Evolutionary conservation across 768 basidiomycete species (phyloP).

Genomic region (Auricularia heimuer): DNA sequence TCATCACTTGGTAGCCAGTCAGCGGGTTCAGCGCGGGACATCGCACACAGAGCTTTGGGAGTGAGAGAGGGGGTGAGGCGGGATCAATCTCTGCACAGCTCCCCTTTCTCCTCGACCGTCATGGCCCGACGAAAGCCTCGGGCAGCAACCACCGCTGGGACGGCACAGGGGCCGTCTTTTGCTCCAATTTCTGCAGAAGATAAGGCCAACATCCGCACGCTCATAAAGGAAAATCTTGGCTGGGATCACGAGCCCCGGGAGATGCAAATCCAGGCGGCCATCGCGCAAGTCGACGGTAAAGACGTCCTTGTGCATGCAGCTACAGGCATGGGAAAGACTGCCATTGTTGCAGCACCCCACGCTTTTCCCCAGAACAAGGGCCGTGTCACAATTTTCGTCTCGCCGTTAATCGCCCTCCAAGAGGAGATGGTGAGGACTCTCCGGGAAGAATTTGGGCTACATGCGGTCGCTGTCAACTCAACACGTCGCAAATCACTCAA

Average conservation of each 20-base stretch:
- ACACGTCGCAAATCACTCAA: conserved; percentile 20
- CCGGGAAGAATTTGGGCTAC: conserved; percentile 20
- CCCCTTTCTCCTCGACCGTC: too few relatives aligned
- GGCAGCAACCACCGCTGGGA: too few relatives aligned
- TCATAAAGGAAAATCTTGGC: conserved; percentile 14
- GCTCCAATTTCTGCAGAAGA: conserved; percentile 5
- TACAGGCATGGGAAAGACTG: conserved; percentile 29
- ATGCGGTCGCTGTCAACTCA: conserved; percentile 25
- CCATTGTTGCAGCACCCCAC: conserved; percentile 31
- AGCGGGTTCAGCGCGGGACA: too few relatives aligned
- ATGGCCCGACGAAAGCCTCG: too few relatives aligned
- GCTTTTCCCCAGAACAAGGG: conserved; percentile 16
- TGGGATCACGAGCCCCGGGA: conserved; percentile 15
- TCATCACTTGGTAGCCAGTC: too few relatives aligned
- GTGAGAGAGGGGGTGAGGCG: too few relatives aligned
- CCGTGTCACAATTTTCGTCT: conserved; percentile 28
- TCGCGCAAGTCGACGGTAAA: conserved; percentile 20
- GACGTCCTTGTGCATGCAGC: conserved; percentile 30
- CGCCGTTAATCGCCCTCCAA: conserved; percentile 30
- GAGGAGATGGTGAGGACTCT: conserved; percentile 29
- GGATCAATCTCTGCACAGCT: too few relatives aligned
- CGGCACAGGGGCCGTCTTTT: not conserved
- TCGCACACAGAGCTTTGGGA: too few relatives aligned
- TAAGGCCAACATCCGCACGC: conserved; percentile 5
- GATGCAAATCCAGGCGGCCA: conserved; percentile 24